Base-by-base conservation (phyloP, 2,329 filamentous ascomycete genomes). In the Cladosporium sp. region DNA sequence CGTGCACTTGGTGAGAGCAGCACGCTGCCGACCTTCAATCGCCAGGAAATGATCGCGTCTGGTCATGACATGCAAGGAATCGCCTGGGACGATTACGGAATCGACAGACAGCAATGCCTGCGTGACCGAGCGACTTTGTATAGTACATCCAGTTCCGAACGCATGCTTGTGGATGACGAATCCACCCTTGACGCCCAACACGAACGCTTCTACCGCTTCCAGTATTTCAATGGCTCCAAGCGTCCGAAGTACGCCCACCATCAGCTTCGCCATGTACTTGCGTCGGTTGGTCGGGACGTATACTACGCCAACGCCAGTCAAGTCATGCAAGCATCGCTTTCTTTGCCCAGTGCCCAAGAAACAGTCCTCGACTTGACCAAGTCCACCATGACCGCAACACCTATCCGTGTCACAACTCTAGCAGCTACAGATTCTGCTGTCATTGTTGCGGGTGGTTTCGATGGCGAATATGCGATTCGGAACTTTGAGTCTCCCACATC, bases 251-350 rank as follows among this genome's bases (percentile, higher is more conserved):
- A 84, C 56, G 80, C 82, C 33, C 86, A 88, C 72, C 87, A 86
- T 68, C 86, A 88, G 69, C 79, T 88, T 3, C 84, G 86, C 16
- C 86, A 88, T 68, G 75, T 86, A 10, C 78, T 88, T 70, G 83
- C 83, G 5, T 81, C 83, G 3, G 82, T 80, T 10, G 82, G 83
- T 14, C 81, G 82, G 49, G 85, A 85, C 57, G 74, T 88, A 4
- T 84, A 84, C 70, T 88, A 86, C 71, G 81, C 82, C 28, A 75
- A 77, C 26, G 78, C 79, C 31, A 80, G 79, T 18, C 79, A 80
- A 65, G 75, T 88, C 5, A 78, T 81, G 63, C 81, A 80, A 16
- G 84, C 73, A n/a, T 73, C 83, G 65, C 80, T 84, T 31, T 80
- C 83, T 0, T 78, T 78, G 31, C 81, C 82, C 12, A 73, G 77